Percentiles rank a stretch among this genome's conserved stretches.
phyloP scores from a whole-genome alignment of 768 basidiomycete genomes.

The Pisolithus sp. region DNA sequence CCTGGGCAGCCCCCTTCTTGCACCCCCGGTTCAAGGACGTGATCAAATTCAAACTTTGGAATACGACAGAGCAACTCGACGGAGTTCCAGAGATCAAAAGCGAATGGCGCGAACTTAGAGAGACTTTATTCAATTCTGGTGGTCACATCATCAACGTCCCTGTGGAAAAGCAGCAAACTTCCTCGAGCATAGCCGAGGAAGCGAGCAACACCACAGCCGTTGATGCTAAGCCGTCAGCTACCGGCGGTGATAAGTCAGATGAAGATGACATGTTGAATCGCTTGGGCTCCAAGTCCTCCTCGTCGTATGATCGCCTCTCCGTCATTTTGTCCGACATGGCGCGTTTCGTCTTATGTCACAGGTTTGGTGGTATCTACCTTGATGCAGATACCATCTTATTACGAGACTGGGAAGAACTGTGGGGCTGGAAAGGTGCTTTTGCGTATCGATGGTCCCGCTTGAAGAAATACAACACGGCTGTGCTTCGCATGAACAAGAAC shows the following conservation, averaged over 20 bases:
- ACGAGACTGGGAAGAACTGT: slow-evolving; percentile 97
- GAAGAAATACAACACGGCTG: slow-evolving; percentile 93
- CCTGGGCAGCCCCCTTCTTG: slow-evolving; percentile 94
- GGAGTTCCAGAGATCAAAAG: slow-evolving; percentile 82
- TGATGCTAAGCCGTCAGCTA: slow-evolving; percentile 15
- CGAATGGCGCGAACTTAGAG: slow-evolving; percentile 75
- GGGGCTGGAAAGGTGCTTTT: slow-evolving; percentile 95
- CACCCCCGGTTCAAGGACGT: slow-evolving; percentile 88
- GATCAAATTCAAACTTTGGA: slow-evolving; percentile 96
- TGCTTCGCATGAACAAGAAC: slow-evolving; percentile 87
- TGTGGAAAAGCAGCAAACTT: slow-evolving; percentile 31
- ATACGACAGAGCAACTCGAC: slow-evolving; percentile 95
- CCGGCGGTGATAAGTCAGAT: slow-evolving; percentile 27
- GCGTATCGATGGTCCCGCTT: slow-evolving; percentile 95
- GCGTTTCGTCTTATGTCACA: slow-evolving; percentile 93
- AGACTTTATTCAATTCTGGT: slow-evolving; percentile 82
- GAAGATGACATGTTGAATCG: slow-evolving; percentile 65
- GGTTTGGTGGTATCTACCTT: slow-evolving; percentile 93
- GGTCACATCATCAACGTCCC: slow-evolving; percentile 69
- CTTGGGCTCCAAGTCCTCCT: slow-evolving; percentile 81
- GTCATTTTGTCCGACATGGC: slow-evolving; percentile 97
- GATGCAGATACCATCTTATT: slow-evolving; percentile 95
- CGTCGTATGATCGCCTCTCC: slow-evolving; percentile 84
- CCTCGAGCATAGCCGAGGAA: slow-evolving; percentile 10
- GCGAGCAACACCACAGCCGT: slow-evolving; percentile 20